Evolutionary conservation across 768 basidiomycete species (phyloP), one percentile per base, ranked within the genome.

Genomic region (Rhizopogon rudus): DNA sequence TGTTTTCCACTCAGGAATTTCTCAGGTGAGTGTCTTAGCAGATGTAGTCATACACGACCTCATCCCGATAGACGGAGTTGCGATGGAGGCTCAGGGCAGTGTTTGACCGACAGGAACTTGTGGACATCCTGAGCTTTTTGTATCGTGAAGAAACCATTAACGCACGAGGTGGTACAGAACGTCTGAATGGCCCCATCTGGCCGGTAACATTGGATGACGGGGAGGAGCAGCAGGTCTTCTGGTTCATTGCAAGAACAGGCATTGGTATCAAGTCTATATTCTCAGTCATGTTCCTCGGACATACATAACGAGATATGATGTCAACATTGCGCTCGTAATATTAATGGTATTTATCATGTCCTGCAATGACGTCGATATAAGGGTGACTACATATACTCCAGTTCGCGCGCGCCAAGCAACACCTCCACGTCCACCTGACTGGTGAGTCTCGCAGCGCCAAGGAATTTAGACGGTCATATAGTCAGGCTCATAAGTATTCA

Each of bases 91-190:
- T 93, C 55, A 76, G 83, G 58, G 73, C 80, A 16, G 81, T 86
- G 20, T 92, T 91, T 60, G 90, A 92, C 64, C 76, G 84, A 53
- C 86, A 86, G 58, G 91, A 92, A 64, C 71, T 88, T 25, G 70
- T 75, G 46, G 88, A 91, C 16, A 57, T 87, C 20, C 63, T 90
- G 44, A 68, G 71, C 14, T 77, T 77, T 52, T 68, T 92, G 50
- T 64, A 69, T 20, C 76, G 77, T n/a, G 81, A 83, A 31, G 78
- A 81, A 8, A 79, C 75, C 54, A 54, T 87, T 31, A 68, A 68
- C 44, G 59, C 70, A 58, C 70, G 72, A 44, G 60, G 56, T 25
- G 25, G 4, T 5, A 25, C 25, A 52, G 44, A 31, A n/a, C 6
- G 29, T 57, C 29, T 45, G 40, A 49, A 14, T 33, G 51, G 63